phyloP scores from a whole-genome alignment of 495 filamentous ascomycete genomes.

The Usnea hakonensis region DNA sequence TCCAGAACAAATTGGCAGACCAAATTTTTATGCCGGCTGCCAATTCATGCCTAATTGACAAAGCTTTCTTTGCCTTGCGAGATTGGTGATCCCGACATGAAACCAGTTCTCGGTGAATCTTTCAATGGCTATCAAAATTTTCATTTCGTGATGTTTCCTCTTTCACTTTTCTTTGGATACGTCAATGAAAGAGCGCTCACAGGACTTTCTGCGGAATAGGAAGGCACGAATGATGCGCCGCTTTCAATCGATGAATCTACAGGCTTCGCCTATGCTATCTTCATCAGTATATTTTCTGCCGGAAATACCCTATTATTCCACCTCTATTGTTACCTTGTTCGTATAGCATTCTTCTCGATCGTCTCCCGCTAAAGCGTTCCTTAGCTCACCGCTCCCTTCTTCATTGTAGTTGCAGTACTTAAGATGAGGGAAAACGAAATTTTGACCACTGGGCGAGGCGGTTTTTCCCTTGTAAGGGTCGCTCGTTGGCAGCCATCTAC shows the following conservation, averaged over 20 bases:
- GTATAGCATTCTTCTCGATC: not conserved
- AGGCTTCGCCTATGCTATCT: not conserved
- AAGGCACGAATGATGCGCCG: not conserved
- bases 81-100: not conserved
- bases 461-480: not conserved
- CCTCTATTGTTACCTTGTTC: not conserved
- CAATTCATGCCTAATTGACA: not conserved
- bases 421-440: not conserved
- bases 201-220: not conserved
- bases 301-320: not conserved
- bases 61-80: not conserved
- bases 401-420: not conserved
- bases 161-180: not conserved
- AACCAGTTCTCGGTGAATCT: not conserved
- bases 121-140: too few relatives aligned
- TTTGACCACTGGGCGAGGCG: not conserved
- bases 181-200: not conserved
- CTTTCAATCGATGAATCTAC: not conserved
- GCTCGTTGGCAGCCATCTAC: not conserved
- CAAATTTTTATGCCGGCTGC: not conserved
- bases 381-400: not conserved
- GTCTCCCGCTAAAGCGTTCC: not conserved
- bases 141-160: not conserved
- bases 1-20: not conserved
- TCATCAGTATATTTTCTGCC: not conserved